Percentiles rank a stretch among this genome's conserved stretches.
phyloP scores from a whole-genome alignment of 2,329 filamentous ascomycete species.

The Cordyceps fumosorosea region DNA sequence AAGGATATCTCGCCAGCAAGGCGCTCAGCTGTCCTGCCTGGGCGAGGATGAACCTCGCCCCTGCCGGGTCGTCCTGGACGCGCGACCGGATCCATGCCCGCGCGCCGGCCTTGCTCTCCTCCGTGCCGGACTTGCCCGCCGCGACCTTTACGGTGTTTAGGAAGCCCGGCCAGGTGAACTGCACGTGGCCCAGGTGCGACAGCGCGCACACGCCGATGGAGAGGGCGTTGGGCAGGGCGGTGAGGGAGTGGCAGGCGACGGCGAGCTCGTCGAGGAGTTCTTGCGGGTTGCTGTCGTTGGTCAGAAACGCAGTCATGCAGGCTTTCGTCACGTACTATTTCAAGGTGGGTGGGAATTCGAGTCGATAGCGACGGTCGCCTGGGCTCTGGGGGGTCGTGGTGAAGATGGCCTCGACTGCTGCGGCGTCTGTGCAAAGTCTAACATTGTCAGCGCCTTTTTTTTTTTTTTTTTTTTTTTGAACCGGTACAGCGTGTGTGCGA shows the following conservation, averaged over 20 bases:
- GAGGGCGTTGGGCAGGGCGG: not conserved
- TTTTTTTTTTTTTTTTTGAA: no score
- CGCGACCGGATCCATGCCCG: not conserved
- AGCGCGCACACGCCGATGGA: not conserved
- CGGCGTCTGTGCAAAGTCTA: conserved; percentile 2
- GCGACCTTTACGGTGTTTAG: conserved; percentile 8
- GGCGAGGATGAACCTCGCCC: conserved; percentile 1
- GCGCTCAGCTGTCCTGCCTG: not conserved
- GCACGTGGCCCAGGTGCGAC: conserved; percentile 7
- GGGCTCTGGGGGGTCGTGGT: not conserved
- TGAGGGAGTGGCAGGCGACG: not conserved
- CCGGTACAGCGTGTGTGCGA: conserved; percentile 7
- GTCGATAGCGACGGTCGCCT: not conserved
- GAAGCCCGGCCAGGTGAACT: conserved; percentile 12
- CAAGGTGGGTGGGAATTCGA: conserved; percentile 1
- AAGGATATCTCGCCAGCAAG: conserved; percentile 7
- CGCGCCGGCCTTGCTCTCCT: conserved; percentile 4
- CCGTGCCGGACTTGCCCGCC: conserved; percentile 8
- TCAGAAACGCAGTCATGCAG: not conserved
- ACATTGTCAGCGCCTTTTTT: not conserved
- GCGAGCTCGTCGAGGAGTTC: conserved; percentile 8
- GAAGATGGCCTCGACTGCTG: not conserved
- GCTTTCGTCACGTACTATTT: not conserved
- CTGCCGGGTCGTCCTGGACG: not conserved
- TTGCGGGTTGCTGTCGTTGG: conserved; percentile 1